Percentiles rank a stretch among this genome's conserved stretches.
phyloP scores from a whole-genome alignment of 192 early-diverging fungal genomes.

The Thamnidium elegans region DNA sequence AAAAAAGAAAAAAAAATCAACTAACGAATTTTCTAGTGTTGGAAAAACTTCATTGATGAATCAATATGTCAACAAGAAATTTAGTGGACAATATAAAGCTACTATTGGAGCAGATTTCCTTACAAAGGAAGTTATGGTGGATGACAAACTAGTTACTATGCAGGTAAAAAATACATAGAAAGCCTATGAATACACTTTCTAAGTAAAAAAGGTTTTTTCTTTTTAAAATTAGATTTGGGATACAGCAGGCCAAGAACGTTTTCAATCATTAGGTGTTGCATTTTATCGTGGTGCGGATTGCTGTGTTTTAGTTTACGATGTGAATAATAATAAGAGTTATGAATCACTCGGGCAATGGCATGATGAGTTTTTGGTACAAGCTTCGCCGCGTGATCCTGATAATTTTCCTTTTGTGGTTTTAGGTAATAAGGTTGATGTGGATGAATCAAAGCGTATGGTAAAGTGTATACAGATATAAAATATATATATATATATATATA shows the following conservation, averaged over 20 bases:
- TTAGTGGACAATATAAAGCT: conserved; percentile 97
- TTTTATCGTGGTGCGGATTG: conserved; percentile 99
- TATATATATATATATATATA: not conserved
- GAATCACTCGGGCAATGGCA: conserved; percentile 95
- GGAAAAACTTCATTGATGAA: conserved; percentile 99
- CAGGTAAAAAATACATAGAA: conserved; percentile 57
- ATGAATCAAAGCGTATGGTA: conserved; percentile 88
- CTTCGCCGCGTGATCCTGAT: conserved; percentile 89
- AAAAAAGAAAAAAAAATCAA: not conserved
- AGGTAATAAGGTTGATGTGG: conserved; percentile 99
- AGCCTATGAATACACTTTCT: no score
- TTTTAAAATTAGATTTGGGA: conserved; percentile 81
- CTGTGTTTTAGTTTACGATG: conserved; percentile 96
- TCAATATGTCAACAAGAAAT: conserved; percentile 98
- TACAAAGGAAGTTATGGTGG: conserved; percentile 94
- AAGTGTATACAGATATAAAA: conserved; percentile 13
- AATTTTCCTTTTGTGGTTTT: conserved; percentile 99
- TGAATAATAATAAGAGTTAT: conserved; percentile 92
- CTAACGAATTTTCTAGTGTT: conserved; percentile 52
- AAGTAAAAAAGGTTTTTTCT: not conserved
- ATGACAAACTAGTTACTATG: conserved; percentile 92
- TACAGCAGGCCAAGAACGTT: conserved; percentile 98
- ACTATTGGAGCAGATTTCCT: conserved; percentile 97
- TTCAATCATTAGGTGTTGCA: conserved; percentile 96
- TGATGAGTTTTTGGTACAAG: conserved; percentile 98